Base-by-base conservation (phyloP, 345 rosid species). In the Eucalyptus globulus region DNA sequence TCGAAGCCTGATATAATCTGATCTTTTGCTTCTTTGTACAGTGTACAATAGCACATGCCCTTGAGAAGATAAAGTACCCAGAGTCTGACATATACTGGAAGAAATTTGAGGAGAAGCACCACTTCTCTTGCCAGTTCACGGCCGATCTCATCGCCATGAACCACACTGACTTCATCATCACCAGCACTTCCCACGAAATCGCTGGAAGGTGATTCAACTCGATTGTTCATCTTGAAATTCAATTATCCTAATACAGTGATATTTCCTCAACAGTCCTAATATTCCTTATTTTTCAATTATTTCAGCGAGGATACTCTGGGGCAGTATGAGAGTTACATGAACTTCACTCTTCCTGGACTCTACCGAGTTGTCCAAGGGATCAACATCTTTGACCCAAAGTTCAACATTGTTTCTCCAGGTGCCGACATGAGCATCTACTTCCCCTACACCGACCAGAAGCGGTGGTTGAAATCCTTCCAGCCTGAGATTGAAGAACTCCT, bases 131-230 rank as follows among this genome's bases (percentile, higher is more conserved):
- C 93, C 99, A 96, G 94, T 97, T 97, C 86, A 95, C 99, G 3
- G 99, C 98, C 1, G 98, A 96, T 93, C 95, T 97, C 31, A 86
- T 94, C 5, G 97, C 99, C 53, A 97, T 97, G 99, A 97, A 97
- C 93, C 97, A 97, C 87, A 92, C 99, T 27, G 99, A 97, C 90
- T 97, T 97, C 93, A 97, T 97, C 91, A 97, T 97, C 94, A 95
- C 99, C 91, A 97, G 99, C 92, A 97, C 99, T 24, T 96, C 92
- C 92, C 99, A 94, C 90, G 99, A 97, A 86, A 97, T 97, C 91
- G 99, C 99, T 90, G 99, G 99, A 94, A 97, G 98, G 99, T 96
- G 87, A 90, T 58, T 45, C 14, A 3, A 12, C 16, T 89, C 11
- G 5, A 86, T 43, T n/a, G 8, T 50, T 58, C 29, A 37, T 69